phyloP scores from a whole-genome alignment of 495 filamentous ascomycete species.

The Aspergillus nanangensis region DNA sequence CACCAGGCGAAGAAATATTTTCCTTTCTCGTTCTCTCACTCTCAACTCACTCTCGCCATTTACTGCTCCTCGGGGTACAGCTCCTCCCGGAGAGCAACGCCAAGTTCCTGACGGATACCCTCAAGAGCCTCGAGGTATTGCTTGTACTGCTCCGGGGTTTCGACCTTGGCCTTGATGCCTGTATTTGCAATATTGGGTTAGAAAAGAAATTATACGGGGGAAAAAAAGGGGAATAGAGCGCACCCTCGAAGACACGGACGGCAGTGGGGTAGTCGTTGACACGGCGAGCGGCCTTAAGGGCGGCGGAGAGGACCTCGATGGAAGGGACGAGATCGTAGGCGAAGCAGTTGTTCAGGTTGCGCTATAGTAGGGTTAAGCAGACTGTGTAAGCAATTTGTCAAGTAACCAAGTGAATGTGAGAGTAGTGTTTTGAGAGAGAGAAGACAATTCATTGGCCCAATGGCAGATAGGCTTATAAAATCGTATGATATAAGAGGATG shows the following conservation, averaged over 20 bases:
- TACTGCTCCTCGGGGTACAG: slow-evolving; percentile 79
- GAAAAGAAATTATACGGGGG: background rate
- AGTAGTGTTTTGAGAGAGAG: background rate
- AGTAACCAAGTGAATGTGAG: background rate
- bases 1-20: background rate
- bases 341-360: slow-evolving; percentile 99
- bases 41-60: slow-evolving; percentile 9
- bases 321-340: slow-evolving; percentile 99
- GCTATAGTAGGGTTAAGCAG: slow-evolving; percentile 44
- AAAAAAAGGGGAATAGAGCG: slow-evolving; percentile 12
- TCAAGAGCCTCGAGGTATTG: slow-evolving; percentile 95
- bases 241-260: slow-evolving; percentile 97
- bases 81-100: slow-evolving; percentile 87
- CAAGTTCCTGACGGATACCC: slow-evolving; percentile 87
- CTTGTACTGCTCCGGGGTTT: slow-evolving; percentile 95
- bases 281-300: slow-evolving; percentile 83
- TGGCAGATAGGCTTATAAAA: slow-evolving; percentile 13
- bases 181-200: slow-evolving; percentile 11
- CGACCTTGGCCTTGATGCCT: slow-evolving; percentile 99
- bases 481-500: slow-evolving; percentile 1
- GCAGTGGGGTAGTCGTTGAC: slow-evolving; percentile 99
- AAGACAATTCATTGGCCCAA: slow-evolving; percentile 8
- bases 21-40: background rate
- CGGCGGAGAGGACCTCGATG: slow-evolving; percentile 84
- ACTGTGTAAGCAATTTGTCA: background rate